These are phyloP conservation scores for Acer campestre DNA, from an alignment of 345 rosid genomes.

Conservation along the genomic window DNA sequence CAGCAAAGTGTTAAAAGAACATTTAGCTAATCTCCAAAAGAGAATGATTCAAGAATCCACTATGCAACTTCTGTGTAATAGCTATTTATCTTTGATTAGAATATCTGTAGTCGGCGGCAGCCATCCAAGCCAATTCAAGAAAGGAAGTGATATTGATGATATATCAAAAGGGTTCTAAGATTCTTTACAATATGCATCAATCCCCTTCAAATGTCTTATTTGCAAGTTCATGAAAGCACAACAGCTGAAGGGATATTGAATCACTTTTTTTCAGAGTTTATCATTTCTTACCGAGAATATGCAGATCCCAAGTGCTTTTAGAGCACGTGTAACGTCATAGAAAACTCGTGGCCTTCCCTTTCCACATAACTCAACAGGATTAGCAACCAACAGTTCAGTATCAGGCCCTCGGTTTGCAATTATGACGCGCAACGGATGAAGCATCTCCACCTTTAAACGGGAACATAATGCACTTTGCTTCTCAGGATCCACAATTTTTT, in stretches of 20 bases:
- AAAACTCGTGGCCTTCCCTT: slow-evolving; percentile 86
- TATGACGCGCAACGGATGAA: slow-evolving; percentile 78
- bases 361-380: slow-evolving; percentile 87
- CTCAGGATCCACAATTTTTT: slow-evolving; percentile 68
- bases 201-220: too few species aligned
- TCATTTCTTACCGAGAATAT: slow-evolving; percentile 70
- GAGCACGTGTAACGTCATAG: slow-evolving; percentile 74
- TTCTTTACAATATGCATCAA: too few species aligned
- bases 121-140: neutral
- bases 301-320: slow-evolving; percentile 73
- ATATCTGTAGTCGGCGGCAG: neutral
- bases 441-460: slow-evolving; percentile 73
- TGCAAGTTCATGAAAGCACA: too few species aligned
- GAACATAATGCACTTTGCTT: slow-evolving; percentile 53
- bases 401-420: slow-evolving; percentile 78
- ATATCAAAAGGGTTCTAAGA: too few species aligned
- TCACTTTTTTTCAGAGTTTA: neutral
- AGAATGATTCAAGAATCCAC: slow-evolving; percentile 12
- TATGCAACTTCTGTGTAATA: neutral
- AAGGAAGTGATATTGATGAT: too few species aligned
- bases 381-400: slow-evolving; percentile 79
- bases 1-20: slow-evolving; percentile 7
- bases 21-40: neutral
- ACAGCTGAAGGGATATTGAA: slow-evolving; percentile 13
- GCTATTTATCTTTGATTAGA: too few species aligned